Base-by-base conservation (phyloP, 1,284 basidiomycete species). In the Waitea zeae region DNA sequence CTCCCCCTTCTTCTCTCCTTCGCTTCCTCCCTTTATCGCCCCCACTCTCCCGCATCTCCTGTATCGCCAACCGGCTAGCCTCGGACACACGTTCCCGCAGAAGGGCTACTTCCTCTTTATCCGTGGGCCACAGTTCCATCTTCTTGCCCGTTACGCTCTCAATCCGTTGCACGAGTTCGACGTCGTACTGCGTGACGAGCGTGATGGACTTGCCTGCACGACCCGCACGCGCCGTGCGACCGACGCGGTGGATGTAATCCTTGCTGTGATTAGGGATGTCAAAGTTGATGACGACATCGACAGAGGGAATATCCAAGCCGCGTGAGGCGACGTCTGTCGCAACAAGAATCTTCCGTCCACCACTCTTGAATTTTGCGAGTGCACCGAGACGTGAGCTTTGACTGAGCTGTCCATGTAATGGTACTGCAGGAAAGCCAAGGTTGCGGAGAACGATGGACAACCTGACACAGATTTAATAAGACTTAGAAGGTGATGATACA, bases 201-300 rank as follows among this genome's bases (percentile, higher is more conserved):
- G 95, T 96, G 45, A 98, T 84, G 1, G 87, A 81, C 58, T 96
- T 96, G 29, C 95, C 95, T 2, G 87, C 76, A 29, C 95, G 73
- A 12, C 95, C 95, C 0, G 95, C 95, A 52, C 95, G 80, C 2
- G 95, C 95, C 20, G 95, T 98, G 42, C 95, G 76, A 22, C 95
- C 95, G 13, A 99, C 95, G 38, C 95, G 77, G 53, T 99, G 95
- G 38, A 99, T 96, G 54, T 98, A 99, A 56, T 98, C 95, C 61
- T 98, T 98, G 18, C 92, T 97, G 54, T 98, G 88, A 4, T 89
- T 88, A 1, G 95, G 95, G 41, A 97, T 84, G 54, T 98, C 93
- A 53, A 88, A 99, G 57, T 99, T 98, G 58, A 99, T 87, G 35
- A 99, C 93, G 27, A 92, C 62, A 50, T 99, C 95, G 17, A 98